Percentiles rank a stretch among this genome's conserved stretches.
phyloP scores from a whole-genome alignment of 140 eudicot species.

The Ambrosia hybrid region DNA sequence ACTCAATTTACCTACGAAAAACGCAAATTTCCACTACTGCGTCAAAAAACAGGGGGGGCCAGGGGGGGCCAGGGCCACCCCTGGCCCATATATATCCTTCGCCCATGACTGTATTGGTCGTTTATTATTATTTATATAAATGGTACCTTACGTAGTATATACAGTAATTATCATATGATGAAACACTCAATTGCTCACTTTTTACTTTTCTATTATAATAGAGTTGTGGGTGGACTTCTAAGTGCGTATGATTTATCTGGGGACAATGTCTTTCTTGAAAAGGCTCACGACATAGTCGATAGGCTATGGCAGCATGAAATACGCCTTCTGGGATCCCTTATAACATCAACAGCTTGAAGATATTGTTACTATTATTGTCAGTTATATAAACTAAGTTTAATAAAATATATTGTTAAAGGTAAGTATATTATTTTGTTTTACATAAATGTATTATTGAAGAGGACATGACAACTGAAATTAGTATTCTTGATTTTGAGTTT shows the following conservation, averaged over 20 bases:
- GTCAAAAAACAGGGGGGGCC: no score
- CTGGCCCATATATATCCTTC: no score
- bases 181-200: constrained; percentile 17
- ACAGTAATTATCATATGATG: constrained; percentile 15
- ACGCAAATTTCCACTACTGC: no score
- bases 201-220: constrained; percentile 24
- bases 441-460: no score
- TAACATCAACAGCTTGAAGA: constrained; percentile 66
- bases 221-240: constrained; percentile 99
- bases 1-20: no score
- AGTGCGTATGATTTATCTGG: constrained; percentile 97
- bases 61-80: no score
- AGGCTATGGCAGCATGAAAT: constrained; percentile 95
- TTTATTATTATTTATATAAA: constrained; percentile 9
- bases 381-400: no score
- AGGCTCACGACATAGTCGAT: constrained; percentile 94
- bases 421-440: no score
- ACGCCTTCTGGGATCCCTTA: constrained; percentile 90
- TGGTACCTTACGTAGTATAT: constrained; percentile 13
- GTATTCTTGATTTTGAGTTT: no score
- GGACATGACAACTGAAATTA: no score
- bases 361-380: no score
- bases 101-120: background rate
- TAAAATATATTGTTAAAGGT: no score
- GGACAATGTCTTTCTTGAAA: constrained; percentile 79